Base-by-base conservation (phyloP, 345 rosid species). In the Leavenworthia alabamica region DNA sequence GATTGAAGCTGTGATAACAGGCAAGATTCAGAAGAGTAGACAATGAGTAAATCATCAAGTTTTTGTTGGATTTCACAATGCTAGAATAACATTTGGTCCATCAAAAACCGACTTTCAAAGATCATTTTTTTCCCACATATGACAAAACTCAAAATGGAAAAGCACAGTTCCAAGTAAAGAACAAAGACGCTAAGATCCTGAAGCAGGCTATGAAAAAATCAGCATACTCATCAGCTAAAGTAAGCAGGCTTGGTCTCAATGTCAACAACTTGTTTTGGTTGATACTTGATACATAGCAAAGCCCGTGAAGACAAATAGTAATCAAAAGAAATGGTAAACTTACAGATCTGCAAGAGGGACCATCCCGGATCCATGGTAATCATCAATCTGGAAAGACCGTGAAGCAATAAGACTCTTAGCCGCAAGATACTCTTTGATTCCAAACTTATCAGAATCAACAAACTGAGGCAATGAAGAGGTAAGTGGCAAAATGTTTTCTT, bases 321-420 rank as follows among this genome's bases (percentile, higher is more conserved):
- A 64, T 14, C n/a, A 33, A 14, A 28, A 11, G 1, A 51, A 42
- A 32, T 6, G 20, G 43, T 7, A 19, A 7, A 76, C 98, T 84
- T 73, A 91, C 96, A 91, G 81, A 67, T 91, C 98, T 9, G 96
- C 98, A 73, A 88, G 75, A 71, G 98, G 98, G 41, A 91, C 98
- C 95, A 88, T 86, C 48, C 98, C 96, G 50, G 19, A 79, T 48
- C 95, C 96, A 81, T 91, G 87, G 66, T 77, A 83, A 9, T 80
- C 84, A 71, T 88, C 98, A 8, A 88, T 83, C 75, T 78, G 76
- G 45, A 91, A 91, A 16, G 95, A 80, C 20, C 96, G 78, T 15
- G 96, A 91, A 64, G 96, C 79, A 60, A 88, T 58, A 1, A 91
- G 81, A 68, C 82, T 84, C 71, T 77, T 88, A 1, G 82, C 96